These are phyloP conservation scores for Plantago ovata DNA, from an alignment of 257 asterid species.

Conservation along the genomic window DNA sequence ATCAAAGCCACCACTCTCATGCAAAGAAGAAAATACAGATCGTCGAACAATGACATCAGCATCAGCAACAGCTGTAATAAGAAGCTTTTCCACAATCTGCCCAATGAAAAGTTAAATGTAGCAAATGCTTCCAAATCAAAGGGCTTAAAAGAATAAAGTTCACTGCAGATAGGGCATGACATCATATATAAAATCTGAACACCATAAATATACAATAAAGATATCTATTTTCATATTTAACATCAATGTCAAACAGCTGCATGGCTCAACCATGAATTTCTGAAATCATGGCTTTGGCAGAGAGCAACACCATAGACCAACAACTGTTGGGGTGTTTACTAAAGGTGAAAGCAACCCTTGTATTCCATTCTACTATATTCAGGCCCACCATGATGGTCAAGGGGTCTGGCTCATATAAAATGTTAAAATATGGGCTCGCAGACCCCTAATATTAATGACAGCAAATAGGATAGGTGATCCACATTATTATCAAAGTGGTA, in stretches of 20 bases:
- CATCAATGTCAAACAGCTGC: too few species aligned
- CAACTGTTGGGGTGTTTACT: too few species aligned
- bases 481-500: not conserved
- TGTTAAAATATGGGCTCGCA: too few species aligned
- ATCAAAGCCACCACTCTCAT: constrained; percentile 78
- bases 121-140: not conserved
- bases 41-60: constrained; percentile 88
- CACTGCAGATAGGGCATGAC: not conserved
- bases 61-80: constrained; percentile 92
- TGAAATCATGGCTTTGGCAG: too few species aligned
- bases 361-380: too few species aligned
- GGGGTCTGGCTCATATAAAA: too few species aligned
- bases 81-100: constrained; percentile 94
- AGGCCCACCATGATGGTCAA: too few species aligned
- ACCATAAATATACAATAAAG: not conserved
- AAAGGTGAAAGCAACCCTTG: too few species aligned
- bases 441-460: too few species aligned
- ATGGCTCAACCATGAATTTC: too few species aligned
- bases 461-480: too few species aligned
- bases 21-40: constrained; percentile 78
- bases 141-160: not conserved
- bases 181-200: not conserved
- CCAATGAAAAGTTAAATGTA: constrained; percentile 12
- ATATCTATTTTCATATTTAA: not conserved
- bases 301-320: too few species aligned